Evolutionary conservation across 805 yeast genomes (phyloP).

Genomic region (Kodamaea hsintzibuensis): DNA sequence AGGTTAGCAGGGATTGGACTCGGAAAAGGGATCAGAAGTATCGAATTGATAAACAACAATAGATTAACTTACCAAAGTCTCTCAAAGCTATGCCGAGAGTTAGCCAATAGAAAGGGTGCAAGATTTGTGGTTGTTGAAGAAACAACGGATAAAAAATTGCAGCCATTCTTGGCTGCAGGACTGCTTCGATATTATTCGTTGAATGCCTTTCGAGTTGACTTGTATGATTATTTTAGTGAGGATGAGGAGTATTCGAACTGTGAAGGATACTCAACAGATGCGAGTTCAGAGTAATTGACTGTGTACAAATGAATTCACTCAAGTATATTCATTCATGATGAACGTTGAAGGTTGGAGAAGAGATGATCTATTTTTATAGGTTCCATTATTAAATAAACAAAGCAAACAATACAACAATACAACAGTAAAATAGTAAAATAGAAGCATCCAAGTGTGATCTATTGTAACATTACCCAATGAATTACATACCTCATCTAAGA

Average conservation of each 20-base stretch:
- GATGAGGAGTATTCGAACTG: not conserved
- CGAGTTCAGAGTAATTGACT: not conserved
- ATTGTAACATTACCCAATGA: too few relatives aligned
- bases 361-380: too few relatives aligned
- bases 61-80: not conserved
- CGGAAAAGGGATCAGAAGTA: not conserved
- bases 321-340: too few relatives aligned
- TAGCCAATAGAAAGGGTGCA: not conserved
- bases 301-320: too few relatives aligned
- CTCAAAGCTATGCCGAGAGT: not conserved
- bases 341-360: too few relatives aligned
- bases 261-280: not conserved
- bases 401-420: too few relatives aligned
- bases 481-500: too few relatives aligned
- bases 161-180: conserved; percentile 1
- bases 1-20: not conserved
- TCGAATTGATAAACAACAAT: not conserved
- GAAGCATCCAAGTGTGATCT: too few relatives aligned
- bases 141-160: not conserved
- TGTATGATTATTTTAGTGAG: not conserved
- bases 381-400: too few relatives aligned
- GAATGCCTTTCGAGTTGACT: not conserved
- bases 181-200: not conserved
- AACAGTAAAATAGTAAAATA: too few relatives aligned
- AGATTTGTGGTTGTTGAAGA: not conserved